phyloP scores from a whole-genome alignment of 306 rosid species.

The Senna tora region DNA sequence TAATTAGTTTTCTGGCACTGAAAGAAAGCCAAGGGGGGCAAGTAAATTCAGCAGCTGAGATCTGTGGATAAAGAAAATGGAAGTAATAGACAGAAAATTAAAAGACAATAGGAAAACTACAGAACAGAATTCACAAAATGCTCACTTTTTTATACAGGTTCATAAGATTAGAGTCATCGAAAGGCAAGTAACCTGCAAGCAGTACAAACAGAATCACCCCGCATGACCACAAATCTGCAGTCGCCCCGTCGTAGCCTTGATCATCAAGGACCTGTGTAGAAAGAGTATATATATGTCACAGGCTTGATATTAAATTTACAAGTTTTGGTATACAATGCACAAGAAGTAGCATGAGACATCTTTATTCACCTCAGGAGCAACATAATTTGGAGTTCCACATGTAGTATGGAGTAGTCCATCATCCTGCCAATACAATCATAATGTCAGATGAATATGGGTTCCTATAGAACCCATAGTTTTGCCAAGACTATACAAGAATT shows the following conservation, averaged over 20 bases:
- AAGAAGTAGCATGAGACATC: constrained; percentile 30
- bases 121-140: constrained; percentile 34
- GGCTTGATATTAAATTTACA: constrained; percentile 24
- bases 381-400: constrained; percentile 98
- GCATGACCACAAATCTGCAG: constrained; percentile 98
- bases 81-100: constrained; percentile 36
- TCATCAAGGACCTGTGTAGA: constrained; percentile 80
- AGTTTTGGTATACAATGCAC: constrained; percentile 3
- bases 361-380: constrained; percentile 90
- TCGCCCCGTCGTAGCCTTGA: constrained; percentile 94
- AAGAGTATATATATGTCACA: constrained; percentile 34
- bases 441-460: constrained; percentile 19
- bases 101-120: constrained; percentile 30
- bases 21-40: constrained; percentile 98
- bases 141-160: constrained; percentile 87
- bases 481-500: too few species aligned
- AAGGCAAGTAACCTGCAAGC: constrained; percentile 99
- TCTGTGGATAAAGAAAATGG: constrained; percentile 62
- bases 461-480: too few species aligned
- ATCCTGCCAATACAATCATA: constrained; percentile 57
- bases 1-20: constrained; percentile 84
- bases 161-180: constrained; percentile 88
- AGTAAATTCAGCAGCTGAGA: constrained; percentile 85
- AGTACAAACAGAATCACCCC: constrained; percentile 98
- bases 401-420: constrained; percentile 98